phyloP scores from a whole-genome alignment of 352 stramenopile species.

The Globisporangium nunn region DNA sequence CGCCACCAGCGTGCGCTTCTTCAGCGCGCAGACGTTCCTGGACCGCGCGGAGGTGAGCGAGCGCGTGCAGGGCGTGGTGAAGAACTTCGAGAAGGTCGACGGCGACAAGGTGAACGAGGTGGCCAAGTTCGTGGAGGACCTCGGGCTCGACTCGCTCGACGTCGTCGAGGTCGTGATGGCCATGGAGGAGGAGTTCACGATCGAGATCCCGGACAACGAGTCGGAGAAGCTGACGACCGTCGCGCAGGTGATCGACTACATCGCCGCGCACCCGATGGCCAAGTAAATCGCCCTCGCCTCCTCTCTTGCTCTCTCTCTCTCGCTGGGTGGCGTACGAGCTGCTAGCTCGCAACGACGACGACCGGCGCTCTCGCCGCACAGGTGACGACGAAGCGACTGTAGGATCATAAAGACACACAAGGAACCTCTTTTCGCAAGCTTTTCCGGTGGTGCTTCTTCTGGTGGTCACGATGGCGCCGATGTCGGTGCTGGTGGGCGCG shows the following conservation, averaged over 20 bases:
- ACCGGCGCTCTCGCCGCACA: neutral
- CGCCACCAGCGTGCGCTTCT: slow-evolving; percentile 43
- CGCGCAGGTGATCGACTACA: slow-evolving; percentile 97
- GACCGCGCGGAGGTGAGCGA: slow-evolving; percentile 93
- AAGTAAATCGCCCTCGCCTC: slow-evolving; percentile 88
- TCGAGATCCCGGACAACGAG: slow-evolving; percentile 99
- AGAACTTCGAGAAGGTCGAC: slow-evolving; percentile 99
- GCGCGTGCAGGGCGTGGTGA: slow-evolving; percentile 96
- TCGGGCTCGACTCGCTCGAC: slow-evolving; percentile 99
- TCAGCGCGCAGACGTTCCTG: slow-evolving; percentile 84
- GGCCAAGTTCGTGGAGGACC: slow-evolving; percentile 96
- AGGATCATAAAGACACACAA: slow-evolving; percentile 5
- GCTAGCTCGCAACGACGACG: too few species aligned
- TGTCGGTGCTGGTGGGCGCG: too few species aligned
- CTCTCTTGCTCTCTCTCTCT: too few species aligned
- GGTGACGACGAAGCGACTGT: neutral
- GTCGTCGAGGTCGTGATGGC: slow-evolving; percentile 96
- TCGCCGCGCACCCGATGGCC: slow-evolving; percentile 97
- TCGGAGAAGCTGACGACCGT: slow-evolving; percentile 98
- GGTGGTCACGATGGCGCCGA: too few species aligned
- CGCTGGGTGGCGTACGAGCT: too few species aligned
- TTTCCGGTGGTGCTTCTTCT: neutral
- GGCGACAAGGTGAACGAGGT: slow-evolving; percentile 85
- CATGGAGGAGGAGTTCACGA: slow-evolving; percentile 99
- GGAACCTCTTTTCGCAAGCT: too few species aligned